These are phyloP conservation scores for Colletotrichum paranaense DNA, from an alignment of 2,329 filamentous ascomycete genomes.

Conservation along the genomic window DNA sequence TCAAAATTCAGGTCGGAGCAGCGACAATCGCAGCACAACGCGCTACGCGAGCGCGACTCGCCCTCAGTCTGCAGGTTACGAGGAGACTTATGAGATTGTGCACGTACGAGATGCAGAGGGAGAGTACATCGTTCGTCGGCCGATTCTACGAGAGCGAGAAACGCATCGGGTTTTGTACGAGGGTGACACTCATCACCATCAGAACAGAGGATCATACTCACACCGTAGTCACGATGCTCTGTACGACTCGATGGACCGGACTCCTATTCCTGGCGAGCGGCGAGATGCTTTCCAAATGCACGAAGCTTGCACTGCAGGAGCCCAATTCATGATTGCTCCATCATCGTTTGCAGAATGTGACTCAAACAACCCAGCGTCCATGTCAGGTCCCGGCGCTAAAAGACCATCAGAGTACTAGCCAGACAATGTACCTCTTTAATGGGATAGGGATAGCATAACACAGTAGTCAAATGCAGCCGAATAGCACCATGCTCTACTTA, in stretches of 20 bases:
- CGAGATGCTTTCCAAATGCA: not conserved
- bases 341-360: slow-evolving; percentile 55
- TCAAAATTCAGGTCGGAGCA: not conserved
- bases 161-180: slow-evolving; percentile 35
- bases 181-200: not conserved
- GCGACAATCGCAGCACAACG: not conserved
- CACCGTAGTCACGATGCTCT: not conserved
- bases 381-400: not conserved
- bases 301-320: not conserved
- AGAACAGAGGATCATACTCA: not conserved
- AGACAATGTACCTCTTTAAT: not conserved
- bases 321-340: not conserved
- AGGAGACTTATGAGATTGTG: slow-evolving; percentile 57
- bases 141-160: slow-evolving; percentile 48
- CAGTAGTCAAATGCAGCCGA: not conserved
- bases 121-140: slow-evolving; percentile 58
- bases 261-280: not conserved
- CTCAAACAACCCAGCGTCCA: slow-evolving; percentile 49
- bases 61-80: not conserved
- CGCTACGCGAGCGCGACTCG: not conserved
- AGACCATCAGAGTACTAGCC: not conserved
- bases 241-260: not conserved
- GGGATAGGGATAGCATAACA: not conserved
- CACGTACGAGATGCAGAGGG: slow-evolving; percentile 56
- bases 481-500: not conserved